phyloP scores from a whole-genome alignment of 768 basidiomycete species.

The Pleurotus pulmonarius region DNA sequence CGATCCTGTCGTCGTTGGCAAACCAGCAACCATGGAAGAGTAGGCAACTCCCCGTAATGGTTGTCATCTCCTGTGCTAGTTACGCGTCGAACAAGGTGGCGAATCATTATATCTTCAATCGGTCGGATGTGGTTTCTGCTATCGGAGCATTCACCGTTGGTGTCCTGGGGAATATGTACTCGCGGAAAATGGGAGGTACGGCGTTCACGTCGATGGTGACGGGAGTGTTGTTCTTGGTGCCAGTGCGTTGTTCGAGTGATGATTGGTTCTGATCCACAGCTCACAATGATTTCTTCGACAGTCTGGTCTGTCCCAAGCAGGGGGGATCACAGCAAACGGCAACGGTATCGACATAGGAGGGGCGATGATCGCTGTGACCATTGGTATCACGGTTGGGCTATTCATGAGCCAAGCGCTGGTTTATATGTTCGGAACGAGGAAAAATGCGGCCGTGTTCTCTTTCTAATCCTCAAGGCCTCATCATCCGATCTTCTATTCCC shows the following conservation, averaged over 20 bases:
- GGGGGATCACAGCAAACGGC: constrained; percentile 78
- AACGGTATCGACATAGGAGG: constrained; percentile 82
- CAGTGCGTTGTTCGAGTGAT: constrained; percentile 45
- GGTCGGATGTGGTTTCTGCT: constrained; percentile 79
- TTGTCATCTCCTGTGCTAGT: constrained; percentile 75
- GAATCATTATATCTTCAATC: constrained; percentile 81
- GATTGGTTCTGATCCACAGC: too few relatives aligned
- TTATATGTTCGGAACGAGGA: constrained; percentile 81
- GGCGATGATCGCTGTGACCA: constrained; percentile 87
- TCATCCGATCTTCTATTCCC: too few relatives aligned
- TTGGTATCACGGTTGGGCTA: constrained; percentile 85
- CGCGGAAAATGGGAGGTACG: constrained; percentile 77
- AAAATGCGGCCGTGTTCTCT: constrained; percentile 83
- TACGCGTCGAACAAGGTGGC: constrained; percentile 80
- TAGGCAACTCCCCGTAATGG: constrained; percentile 77
- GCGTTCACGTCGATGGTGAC: constrained; percentile 92
- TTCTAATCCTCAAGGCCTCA: constrained; percentile 43
- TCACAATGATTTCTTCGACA: constrained; percentile 21
- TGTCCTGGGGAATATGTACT: constrained; percentile 75
- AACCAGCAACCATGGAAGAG: constrained; percentile 77
- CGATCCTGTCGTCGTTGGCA: constrained; percentile 64
- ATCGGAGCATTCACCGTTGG: constrained; percentile 85
- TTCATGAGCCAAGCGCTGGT: constrained; percentile 88
- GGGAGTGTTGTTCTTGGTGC: constrained; percentile 83
- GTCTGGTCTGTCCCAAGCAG: constrained; percentile 85